A percentile compares a stretch with the other conserved stretches of the same genome.
Conservation (phyloP, 139 green algal genomes). For the Closterium sp. region DNA sequence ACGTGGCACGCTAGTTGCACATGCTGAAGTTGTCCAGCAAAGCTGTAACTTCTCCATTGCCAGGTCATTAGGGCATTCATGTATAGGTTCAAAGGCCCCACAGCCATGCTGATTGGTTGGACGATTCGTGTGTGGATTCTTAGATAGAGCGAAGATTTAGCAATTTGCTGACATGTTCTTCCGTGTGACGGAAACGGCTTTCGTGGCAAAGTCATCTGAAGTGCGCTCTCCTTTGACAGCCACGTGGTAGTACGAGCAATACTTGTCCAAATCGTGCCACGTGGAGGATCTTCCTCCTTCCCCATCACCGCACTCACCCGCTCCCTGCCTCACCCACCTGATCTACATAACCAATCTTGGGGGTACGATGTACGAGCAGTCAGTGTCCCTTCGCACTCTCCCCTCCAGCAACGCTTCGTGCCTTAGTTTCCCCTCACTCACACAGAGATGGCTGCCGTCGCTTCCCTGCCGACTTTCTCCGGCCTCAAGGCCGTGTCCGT, state of each 20-base stretch:
- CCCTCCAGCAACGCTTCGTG: not conserved
- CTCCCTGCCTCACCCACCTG: not conserved
- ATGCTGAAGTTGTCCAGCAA: not conserved
- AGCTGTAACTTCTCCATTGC: not conserved
- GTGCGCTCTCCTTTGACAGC: not conserved
- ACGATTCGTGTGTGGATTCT: not conserved
- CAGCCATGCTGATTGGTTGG: not conserved
- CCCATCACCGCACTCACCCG: too few relatives aligned
- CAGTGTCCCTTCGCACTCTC: not conserved
- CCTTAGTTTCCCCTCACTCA: not conserved
- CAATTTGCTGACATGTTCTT: not conserved
- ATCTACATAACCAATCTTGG: not conserved
- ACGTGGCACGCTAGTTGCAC: not conserved
- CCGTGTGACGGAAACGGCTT: not conserved
- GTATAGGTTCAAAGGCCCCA: not conserved
- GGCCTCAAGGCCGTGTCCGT: conserved; percentile 5
- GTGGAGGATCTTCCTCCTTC: not conserved
- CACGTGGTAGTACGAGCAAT: not conserved
- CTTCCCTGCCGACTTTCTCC: conserved; percentile 13
- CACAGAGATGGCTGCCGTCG: conserved; percentile 21
- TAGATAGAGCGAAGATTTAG: not conserved
- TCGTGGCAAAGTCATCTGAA: not conserved
- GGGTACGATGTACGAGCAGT: not conserved
- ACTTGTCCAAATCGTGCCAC: not conserved
- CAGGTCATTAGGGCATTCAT: not conserved